phyloP scores from a whole-genome alignment of 495 filamentous ascomycete species.

The Aspergillus affinis region DNA sequence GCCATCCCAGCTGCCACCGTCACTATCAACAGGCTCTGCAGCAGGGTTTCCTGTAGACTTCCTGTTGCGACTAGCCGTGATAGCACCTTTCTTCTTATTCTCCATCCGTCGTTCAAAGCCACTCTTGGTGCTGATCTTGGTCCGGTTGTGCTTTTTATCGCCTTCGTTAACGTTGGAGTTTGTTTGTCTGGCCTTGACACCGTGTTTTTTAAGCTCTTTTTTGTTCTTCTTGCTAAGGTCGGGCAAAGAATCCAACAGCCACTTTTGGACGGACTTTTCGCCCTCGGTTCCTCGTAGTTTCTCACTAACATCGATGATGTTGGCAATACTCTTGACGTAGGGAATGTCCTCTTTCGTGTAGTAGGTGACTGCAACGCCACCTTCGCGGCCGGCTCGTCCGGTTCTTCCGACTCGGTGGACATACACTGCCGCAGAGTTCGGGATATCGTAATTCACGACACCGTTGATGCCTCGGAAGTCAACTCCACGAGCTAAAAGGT shows the following conservation, averaged over 20 bases:
- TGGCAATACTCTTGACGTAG: slow-evolving; percentile 87
- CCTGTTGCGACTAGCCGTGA: slow-evolving; percentile 66
- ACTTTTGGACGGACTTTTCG: slow-evolving; percentile 66
- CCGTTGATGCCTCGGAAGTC: slow-evolving; percentile 91
- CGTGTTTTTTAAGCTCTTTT: slow-evolving; percentile 76
- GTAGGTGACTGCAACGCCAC: slow-evolving; percentile 88
- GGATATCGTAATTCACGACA: slow-evolving; percentile 96
- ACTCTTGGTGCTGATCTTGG: slow-evolving; percentile 87
- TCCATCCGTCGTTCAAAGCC: slow-evolving; percentile 79
- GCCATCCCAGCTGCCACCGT: slow-evolving; percentile 58
- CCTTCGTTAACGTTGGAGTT: slow-evolving; percentile 42
- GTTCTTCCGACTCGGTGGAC: slow-evolving; percentile 93
- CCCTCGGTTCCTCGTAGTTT: slow-evolving; percentile 50
- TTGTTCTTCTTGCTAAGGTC: slow-evolving; percentile 77
- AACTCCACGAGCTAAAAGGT: slow-evolving; percentile 84
- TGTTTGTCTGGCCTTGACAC: slow-evolving; percentile 71
- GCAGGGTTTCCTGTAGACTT: slow-evolving; percentile 38
- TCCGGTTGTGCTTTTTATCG: slow-evolving; percentile 40
- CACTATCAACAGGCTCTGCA: slow-evolving; percentile 38
- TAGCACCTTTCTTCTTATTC: slow-evolving; percentile 72
- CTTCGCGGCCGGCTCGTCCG: slow-evolving; percentile 80
- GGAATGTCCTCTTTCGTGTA: slow-evolving; percentile 94
- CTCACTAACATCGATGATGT: slow-evolving; percentile 84
- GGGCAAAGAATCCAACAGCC: slow-evolving; percentile 86
- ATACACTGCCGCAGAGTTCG: slow-evolving; percentile 81